Conservation (phyloP, 1,284 basidiomycete genomes). For the Heterobasidion parviporum region DNA sequence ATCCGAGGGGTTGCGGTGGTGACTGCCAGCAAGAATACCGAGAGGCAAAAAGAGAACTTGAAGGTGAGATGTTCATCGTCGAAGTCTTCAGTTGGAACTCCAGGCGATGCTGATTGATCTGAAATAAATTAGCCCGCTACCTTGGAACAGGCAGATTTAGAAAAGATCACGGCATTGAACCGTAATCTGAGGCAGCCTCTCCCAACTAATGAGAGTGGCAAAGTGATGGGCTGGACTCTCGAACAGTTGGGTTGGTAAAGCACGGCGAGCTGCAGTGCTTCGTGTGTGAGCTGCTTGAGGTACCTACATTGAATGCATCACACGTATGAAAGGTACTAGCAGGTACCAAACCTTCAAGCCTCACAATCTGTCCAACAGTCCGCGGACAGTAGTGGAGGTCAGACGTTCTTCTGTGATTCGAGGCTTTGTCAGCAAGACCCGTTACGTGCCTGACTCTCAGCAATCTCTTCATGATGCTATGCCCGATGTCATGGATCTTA, state of each 20-base stretch:
- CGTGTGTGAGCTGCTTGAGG: no score
- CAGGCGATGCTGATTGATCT: neutral
- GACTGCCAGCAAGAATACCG: conserved; percentile 32
- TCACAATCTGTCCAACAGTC: no score
- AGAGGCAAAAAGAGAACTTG: conserved; percentile 36
- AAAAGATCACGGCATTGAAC: neutral
- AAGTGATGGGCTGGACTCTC: neutral
- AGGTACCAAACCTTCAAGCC: no score
- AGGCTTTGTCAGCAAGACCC: no score
- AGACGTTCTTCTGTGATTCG: no score
- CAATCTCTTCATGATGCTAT: no score
- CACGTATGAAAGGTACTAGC: no score
- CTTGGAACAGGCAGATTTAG: neutral
- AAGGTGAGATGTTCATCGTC: conserved; percentile 19
- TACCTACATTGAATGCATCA: no score
- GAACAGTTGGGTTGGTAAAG: conserved; percentile 2
- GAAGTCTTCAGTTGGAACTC: neutral
- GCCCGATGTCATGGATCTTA: no score
- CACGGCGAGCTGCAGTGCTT: neutral
- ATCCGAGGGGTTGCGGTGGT: conserved; percentile 29
- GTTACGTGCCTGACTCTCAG: no score
- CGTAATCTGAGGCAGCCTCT: neutral
- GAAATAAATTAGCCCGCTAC: neutral
- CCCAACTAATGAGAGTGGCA: neutral
- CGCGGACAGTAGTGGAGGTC: no score